Percentiles rank a stretch among this genome's conserved stretches.
phyloP scores from a whole-genome alignment of 495 filamentous ascomycete genomes.

The Podospora pseudopauciseta region DNA sequence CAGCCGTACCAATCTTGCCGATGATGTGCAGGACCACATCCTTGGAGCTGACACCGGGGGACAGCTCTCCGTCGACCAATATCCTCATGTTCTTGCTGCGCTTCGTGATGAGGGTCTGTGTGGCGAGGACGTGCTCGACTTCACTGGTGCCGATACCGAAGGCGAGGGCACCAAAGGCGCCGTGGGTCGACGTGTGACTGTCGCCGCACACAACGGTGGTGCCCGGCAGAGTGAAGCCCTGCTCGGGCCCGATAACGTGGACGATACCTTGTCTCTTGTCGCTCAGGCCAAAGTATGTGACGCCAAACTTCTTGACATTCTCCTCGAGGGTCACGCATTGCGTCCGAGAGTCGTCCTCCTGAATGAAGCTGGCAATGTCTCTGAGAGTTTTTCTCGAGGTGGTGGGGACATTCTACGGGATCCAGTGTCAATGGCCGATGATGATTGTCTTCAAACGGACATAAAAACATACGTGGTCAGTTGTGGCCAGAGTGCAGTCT shows the following conservation, averaged over 20 bases:
- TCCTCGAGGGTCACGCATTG: constrained; percentile 95
- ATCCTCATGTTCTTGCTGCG: constrained; percentile 98
- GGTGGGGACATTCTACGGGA: constrained; percentile 80
- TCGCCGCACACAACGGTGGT: constrained; percentile 98
- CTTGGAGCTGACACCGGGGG: constrained; percentile 92
- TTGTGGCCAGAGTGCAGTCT: constrained; percentile 94
- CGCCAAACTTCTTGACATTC: constrained; percentile 92
- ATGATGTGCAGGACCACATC: constrained; percentile 94
- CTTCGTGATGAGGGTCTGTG: constrained; percentile 89
- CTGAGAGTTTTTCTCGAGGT: constrained; percentile 85
- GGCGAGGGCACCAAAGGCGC: constrained; percentile 90
- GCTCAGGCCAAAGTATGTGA: constrained; percentile 95
- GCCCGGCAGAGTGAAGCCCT: constrained; percentile 96
- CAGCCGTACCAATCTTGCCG: constrained; percentile 90
- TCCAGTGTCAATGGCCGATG: not conserved
- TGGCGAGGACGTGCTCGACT: constrained; percentile 97
- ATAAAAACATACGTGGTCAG: constrained; percentile 71
- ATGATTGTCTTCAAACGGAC: not conserved
- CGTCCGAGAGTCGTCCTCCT: constrained; percentile 86
- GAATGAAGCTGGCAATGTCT: constrained; percentile 79
- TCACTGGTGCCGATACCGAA: constrained; percentile 98
- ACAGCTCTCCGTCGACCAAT: constrained; percentile 85
- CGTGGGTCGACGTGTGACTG: constrained; percentile 96
- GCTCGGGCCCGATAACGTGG: constrained; percentile 98
- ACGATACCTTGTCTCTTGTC: constrained; percentile 98